Evolutionary conservation across 768 basidiomycete species (phyloP).

Genomic region (Tricholoma hemisulphureum): DNA sequence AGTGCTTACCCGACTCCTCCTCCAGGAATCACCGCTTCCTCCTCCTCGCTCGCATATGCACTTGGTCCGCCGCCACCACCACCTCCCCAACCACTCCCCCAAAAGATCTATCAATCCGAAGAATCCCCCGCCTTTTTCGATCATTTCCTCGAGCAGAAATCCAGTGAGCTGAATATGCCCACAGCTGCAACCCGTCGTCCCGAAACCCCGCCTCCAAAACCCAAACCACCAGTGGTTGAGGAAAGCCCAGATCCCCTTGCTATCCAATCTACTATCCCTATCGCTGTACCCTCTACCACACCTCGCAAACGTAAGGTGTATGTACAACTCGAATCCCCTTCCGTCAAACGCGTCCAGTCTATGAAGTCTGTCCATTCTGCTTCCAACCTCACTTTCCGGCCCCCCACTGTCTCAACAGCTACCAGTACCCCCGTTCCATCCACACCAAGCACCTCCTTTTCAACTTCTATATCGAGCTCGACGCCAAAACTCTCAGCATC

Average conservation of each 20-base stretch:
- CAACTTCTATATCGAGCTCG: slow-evolving; percentile 5
- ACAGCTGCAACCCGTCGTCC: slow-evolving; percentile 16
- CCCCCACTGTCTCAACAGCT: slow-evolving; percentile 23
- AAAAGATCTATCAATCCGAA: slow-evolving; percentile 44
- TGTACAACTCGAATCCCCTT: slow-evolving; percentile 59
- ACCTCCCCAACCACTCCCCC: slow-evolving; percentile 19
- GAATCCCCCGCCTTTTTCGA: slow-evolving; percentile 68
- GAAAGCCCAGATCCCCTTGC: slow-evolving; percentile 61
- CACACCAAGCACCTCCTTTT: slow-evolving; percentile 20
- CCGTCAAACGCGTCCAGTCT: slow-evolving; percentile 54
- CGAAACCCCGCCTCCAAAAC: slow-evolving; percentile 22
- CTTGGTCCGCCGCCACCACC: slow-evolving; percentile 44
- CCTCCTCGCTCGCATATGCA: slow-evolving; percentile 75
- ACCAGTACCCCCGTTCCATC: slow-evolving; percentile 23
- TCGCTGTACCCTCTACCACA: slow-evolving; percentile 35
- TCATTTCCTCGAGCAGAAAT: slow-evolving; percentile 59
- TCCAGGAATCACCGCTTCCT: slow-evolving; percentile 59
- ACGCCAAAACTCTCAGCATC: slow-evolving; percentile 24
- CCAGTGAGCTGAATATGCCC: slow-evolving; percentile 38
- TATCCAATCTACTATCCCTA: slow-evolving; percentile 29
- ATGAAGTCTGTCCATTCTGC: slow-evolving; percentile 26
- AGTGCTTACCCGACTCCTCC: slow-evolving; percentile 73
- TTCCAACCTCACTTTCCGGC: slow-evolving; percentile 23
- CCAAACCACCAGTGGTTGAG: slow-evolving; percentile 21
- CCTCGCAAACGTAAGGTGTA: slow-evolving; percentile 72